These are phyloP conservation scores for Fusarium keratoplasticum DNA, from an alignment of 2,329 filamentous ascomycete genomes.

Conservation along the genomic window DNA sequence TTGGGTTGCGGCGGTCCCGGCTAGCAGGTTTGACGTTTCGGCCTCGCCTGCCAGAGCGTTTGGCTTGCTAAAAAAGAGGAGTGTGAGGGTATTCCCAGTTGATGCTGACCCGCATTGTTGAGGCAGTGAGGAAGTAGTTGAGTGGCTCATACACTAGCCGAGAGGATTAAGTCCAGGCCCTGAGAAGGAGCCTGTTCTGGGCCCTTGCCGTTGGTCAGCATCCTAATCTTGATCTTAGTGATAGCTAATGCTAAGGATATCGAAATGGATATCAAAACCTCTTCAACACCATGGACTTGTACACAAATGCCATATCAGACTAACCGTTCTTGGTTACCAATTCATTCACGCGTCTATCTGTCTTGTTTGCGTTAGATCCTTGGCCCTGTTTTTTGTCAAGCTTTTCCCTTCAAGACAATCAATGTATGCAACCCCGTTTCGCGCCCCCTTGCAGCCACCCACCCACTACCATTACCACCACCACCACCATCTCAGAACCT, in stretches of 20 bases:
- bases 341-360: not conserved
- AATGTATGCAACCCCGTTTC: not conserved
- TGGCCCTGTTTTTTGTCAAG: not conserved
- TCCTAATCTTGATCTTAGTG: not conserved
- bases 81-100: slow-evolving; percentile 11
- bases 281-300: not conserved
- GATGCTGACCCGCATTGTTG: not conserved
- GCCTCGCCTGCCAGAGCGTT: not conserved
- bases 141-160: not conserved
- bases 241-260: not conserved
- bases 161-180: not conserved
- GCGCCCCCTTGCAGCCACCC: not conserved
- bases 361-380: not conserved
- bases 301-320: not conserved
- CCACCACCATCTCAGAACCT: not conserved
- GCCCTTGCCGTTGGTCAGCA: not conserved
- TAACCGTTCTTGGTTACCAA: not conserved
- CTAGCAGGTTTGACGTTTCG: slow-evolving; percentile 27
- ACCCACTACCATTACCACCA: not conserved
- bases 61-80: not conserved
- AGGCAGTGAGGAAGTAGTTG: not conserved
- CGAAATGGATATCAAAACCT: not conserved
- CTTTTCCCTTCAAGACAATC: not conserved
- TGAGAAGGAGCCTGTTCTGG: not conserved
- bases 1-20: slow-evolving; percentile 1